phyloP scores from a whole-genome alignment of 176 grass and related monocot genomes.

The Carex parvula region DNA sequence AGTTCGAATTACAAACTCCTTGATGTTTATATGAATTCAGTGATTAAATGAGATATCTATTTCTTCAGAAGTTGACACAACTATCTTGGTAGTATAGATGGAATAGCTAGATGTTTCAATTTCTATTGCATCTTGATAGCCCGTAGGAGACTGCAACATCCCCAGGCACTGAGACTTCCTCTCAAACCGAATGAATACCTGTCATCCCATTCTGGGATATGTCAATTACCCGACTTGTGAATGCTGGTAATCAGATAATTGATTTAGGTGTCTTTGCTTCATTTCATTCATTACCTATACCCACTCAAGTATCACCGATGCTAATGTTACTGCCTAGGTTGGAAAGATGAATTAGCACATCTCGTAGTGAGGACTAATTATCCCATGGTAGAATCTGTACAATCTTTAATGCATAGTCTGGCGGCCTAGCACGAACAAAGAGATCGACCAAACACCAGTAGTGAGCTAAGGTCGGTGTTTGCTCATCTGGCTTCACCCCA shows the following conservation, averaged over 20 bases:
- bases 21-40: neutral
- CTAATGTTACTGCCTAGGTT: conserved; percentile 33
- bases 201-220: conserved; percentile 18
- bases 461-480: conserved; percentile 45
- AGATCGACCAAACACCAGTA: conserved; percentile 47
- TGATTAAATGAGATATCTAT: neutral
- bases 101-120: too few relatives aligned
- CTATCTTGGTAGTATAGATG: neutral
- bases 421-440: conserved; percentile 17
- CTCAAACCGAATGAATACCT: conserved; percentile 27
- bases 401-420: conserved; percentile 32
- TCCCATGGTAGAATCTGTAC: conserved; percentile 36
- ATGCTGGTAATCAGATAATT: conserved; percentile 28
- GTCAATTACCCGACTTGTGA: conserved; percentile 28
- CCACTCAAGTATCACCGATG: conserved; percentile 28
- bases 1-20: neutral
- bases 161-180: conserved; percentile 18
- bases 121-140: neutral
- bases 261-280: conserved; percentile 29
- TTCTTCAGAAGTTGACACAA: neutral
- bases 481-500: conserved; percentile 34
- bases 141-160: conserved; percentile 27
- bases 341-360: conserved; percentile 32
- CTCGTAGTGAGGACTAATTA: conserved; percentile 35
- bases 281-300: conserved; percentile 28